Conservation (phyloP, 352 stramenopile species). For the Pythium chondricola region DNA sequence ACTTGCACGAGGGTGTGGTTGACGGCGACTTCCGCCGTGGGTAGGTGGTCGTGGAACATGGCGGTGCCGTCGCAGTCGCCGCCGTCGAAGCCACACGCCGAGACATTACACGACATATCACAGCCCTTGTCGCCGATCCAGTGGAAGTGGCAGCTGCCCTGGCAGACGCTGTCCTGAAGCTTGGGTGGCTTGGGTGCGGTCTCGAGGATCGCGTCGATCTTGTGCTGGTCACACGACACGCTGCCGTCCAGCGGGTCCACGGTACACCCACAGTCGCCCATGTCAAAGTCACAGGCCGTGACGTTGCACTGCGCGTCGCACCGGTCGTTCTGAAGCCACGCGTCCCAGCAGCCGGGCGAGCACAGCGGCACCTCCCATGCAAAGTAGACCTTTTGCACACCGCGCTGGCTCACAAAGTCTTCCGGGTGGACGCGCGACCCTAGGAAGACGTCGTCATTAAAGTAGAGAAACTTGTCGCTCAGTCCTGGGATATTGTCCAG, state of each 20-base stretch:
- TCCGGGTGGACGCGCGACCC: constrained; percentile 81
- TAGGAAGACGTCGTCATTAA: constrained; percentile 96
- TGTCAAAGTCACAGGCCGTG: constrained; percentile 87
- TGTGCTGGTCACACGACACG: constrained; percentile 47
- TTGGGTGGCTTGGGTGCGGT: constrained; percentile 35
- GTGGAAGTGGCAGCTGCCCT: constrained; percentile 59
- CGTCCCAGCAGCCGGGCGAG: constrained; percentile 64
- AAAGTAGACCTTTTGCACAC: constrained; percentile 90
- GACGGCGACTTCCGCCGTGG: constrained; percentile 29
- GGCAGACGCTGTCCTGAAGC: constrained; percentile 55
- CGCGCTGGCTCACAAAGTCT: constrained; percentile 87
- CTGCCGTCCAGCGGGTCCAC: constrained; percentile 37
- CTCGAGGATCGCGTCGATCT: constrained; percentile 58
- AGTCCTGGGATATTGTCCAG: constrained; percentile 91
- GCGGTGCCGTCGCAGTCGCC: constrained; percentile 66
- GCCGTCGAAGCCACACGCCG: constrained; percentile 77
- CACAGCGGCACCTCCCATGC: constrained; percentile 92
- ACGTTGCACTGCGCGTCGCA: constrained; percentile 90
- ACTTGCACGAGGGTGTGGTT: constrained; percentile 69
- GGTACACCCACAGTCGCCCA: constrained; percentile 89
- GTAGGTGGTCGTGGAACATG: constrained; percentile 30
- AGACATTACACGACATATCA: constrained; percentile 74
- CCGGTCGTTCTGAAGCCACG: constrained; percentile 68
- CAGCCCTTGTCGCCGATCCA: constrained; percentile 83
- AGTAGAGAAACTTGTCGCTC: constrained; percentile 92